Conservation (phyloP, 2,329 filamentous ascomycete genomes). For the Pyricularia pennisetigena region DNA sequence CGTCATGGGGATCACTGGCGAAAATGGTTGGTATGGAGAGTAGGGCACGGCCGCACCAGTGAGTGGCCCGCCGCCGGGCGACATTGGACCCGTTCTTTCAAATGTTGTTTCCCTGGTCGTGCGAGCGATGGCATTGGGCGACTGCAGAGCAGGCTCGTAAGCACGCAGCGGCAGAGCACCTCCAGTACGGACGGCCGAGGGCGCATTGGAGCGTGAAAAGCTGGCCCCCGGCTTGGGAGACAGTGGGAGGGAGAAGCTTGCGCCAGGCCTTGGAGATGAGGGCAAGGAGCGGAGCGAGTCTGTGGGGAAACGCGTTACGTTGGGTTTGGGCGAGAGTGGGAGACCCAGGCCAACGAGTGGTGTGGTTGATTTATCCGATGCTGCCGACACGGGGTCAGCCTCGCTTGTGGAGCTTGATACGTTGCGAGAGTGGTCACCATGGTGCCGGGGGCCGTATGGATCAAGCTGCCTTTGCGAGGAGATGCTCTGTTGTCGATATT, state of each 20-base stretch:
- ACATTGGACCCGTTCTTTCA: constrained; percentile 43
- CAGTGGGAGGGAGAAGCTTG: constrained; percentile 39
- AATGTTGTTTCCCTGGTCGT: constrained; percentile 56
- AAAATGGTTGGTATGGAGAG: constrained; percentile 70
- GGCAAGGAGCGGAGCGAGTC: constrained; percentile 36
- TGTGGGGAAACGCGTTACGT: constrained; percentile 22
- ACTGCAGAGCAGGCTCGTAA: constrained; percentile 46
- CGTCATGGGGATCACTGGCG: constrained; percentile 65
- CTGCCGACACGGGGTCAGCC: constrained; percentile 39
- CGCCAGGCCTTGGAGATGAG: constrained; percentile 34
- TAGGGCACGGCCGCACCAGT: constrained; percentile 58
- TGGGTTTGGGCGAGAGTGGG: constrained; percentile 39
- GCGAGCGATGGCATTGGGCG: constrained; percentile 30
- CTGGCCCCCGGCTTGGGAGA: constrained; percentile 36
- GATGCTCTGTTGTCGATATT: constrained; percentile 5
- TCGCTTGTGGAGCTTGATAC: constrained; percentile 29
- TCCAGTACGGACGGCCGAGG: constrained; percentile 45
- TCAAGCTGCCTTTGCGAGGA: constrained; percentile 5
- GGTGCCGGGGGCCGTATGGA: constrained; percentile 4
- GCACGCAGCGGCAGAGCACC: constrained; percentile 50
- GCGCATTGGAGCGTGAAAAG: constrained; percentile 39
- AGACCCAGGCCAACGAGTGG: constrained; percentile 45
- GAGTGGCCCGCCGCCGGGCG: constrained; percentile 44
- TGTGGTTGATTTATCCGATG: constrained; percentile 38
- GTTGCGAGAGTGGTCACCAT: constrained; percentile 22